A percentile compares a stretch with the other conserved stretches of the same genome.
phyloP scores from a whole-genome alignment of 169 alveolate genomes.

The Plasmodium billcollinsi region DNA sequence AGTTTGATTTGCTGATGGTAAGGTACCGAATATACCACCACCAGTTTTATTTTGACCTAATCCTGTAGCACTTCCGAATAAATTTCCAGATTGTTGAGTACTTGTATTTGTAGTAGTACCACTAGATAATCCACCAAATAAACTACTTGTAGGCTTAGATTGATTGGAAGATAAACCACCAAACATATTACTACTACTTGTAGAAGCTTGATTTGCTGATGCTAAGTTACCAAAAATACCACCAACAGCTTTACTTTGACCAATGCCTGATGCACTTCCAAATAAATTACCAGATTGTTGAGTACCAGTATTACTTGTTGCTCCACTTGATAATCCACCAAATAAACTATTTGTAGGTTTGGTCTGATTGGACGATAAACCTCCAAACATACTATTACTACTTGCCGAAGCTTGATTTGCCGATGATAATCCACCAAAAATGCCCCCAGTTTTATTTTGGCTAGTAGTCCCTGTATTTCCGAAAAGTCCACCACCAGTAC shows the following conservation, averaged over 20 bases:
- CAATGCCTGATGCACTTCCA: constrained; percentile 53
- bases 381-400: constrained; percentile 35
- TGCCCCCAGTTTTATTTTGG: constrained; percentile 45
- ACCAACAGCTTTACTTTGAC: constrained; percentile 34
- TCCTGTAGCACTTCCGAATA: constrained; percentile 37
- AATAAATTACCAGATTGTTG: constrained; percentile 33
- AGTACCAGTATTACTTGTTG: constrained; percentile 12
- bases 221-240: constrained; percentile 45
- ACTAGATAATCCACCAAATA: not conserved
- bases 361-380: constrained; percentile 20
- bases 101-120: constrained; percentile 33
- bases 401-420: constrained; percentile 21
- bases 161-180: constrained; percentile 19
- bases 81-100: not conserved
- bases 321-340: constrained; percentile 30
- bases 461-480: constrained; percentile 33
- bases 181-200: constrained; percentile 7
- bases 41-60: constrained; percentile 28
- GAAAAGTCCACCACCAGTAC: constrained; percentile 38
- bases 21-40: constrained; percentile 41
- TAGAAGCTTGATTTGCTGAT: constrained; percentile 11
- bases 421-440: constrained; percentile 29
- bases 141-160: constrained; percentile 12
- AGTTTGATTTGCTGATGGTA: constrained; percentile 31
- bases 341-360: constrained; percentile 30